Evolutionary conservation across 2,329 filamentous ascomycete genomes (phyloP).

Genomic region (Nemania abortiva): DNA sequence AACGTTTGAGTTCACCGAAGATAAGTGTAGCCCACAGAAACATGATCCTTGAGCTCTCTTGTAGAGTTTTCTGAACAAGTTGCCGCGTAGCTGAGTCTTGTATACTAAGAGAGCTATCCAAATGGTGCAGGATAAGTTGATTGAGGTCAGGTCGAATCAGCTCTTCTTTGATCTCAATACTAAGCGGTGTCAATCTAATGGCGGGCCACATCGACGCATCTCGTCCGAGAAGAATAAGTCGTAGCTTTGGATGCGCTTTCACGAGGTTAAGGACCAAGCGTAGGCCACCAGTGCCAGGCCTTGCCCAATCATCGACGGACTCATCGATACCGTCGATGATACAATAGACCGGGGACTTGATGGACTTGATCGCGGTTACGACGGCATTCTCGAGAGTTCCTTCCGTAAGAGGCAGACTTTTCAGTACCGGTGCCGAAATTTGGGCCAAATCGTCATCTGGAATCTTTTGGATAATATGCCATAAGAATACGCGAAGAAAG

Average conservation of each 20-base stretch:
- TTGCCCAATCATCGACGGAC: slow-evolving; percentile 27
- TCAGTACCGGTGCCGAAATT: background rate
- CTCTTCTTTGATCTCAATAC: no score
- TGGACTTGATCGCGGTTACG: background rate
- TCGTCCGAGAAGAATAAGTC: no score
- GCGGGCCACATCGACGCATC: no score
- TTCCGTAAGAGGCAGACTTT: no score
- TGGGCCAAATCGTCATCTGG: slow-evolving; percentile 19
- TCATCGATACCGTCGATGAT: slow-evolving; percentile 34
- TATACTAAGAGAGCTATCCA: no score
- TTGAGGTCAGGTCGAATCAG: no score
- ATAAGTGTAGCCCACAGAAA: slow-evolving; percentile 31
- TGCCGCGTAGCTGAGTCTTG: slow-evolving; percentile 7
- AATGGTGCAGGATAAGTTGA: no score
- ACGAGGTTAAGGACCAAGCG: slow-evolving; percentile 9
- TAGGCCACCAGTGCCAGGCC: slow-evolving; percentile 4
- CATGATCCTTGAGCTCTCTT: slow-evolving; percentile 25
- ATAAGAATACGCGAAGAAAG: slow-evolving; percentile 30
- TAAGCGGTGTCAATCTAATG: no score
- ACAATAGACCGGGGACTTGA: slow-evolving; percentile 23
- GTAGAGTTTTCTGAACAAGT: slow-evolving; percentile 22
- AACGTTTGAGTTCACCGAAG: slow-evolving; percentile 30
- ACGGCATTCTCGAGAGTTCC: no score
- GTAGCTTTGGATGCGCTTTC: no score
- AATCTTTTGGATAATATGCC: slow-evolving; percentile 27